phyloP scores from a whole-genome alignment of 768 basidiomycete genomes.

The Ramaria rubella region DNA sequence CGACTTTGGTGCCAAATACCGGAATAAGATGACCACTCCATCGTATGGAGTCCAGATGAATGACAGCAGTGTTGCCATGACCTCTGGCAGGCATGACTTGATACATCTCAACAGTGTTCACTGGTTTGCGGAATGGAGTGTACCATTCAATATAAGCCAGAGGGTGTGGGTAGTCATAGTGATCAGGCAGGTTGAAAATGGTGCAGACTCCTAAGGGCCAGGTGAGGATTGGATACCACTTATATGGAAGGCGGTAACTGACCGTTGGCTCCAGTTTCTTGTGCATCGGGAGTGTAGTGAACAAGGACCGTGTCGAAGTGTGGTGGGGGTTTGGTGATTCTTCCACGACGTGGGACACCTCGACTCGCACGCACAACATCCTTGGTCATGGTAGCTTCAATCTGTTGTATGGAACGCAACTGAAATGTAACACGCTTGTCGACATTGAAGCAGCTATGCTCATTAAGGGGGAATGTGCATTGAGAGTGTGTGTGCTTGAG shows the following conservation, averaged over 20 bases:
- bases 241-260: slow-evolving; percentile 10
- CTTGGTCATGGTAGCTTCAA: too few relatives aligned
- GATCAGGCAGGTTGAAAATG: slow-evolving; percentile 23
- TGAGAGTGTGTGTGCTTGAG: too few relatives aligned
- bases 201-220: slow-evolving; percentile 3
- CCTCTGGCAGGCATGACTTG: slow-evolving; percentile 18
- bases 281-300: not conserved
- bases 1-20: slow-evolving; percentile 9
- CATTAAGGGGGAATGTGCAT: too few relatives aligned
- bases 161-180: too few relatives aligned
- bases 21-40: too few relatives aligned
- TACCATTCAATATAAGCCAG: too few relatives aligned
- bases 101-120: slow-evolving; percentile 16
- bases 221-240: slow-evolving; percentile 12
- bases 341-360: too few relatives aligned
- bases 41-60: slow-evolving; percentile 18
- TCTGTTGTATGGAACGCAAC: too few relatives aligned
- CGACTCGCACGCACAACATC: too few relatives aligned
- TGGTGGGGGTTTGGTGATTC: not conserved
- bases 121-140: slow-evolving; percentile 8
- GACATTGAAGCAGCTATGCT: too few relatives aligned
- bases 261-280: not conserved
- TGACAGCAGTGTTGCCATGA: slow-evolving; percentile 15
- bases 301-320: too few relatives aligned
- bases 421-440: too few relatives aligned